Percentiles rank a stretch among this genome's conserved stretches.
phyloP scores from a whole-genome alignment of 2,329 filamentous ascomycete genomes.

The Fusarium solani-melongenae region DNA sequence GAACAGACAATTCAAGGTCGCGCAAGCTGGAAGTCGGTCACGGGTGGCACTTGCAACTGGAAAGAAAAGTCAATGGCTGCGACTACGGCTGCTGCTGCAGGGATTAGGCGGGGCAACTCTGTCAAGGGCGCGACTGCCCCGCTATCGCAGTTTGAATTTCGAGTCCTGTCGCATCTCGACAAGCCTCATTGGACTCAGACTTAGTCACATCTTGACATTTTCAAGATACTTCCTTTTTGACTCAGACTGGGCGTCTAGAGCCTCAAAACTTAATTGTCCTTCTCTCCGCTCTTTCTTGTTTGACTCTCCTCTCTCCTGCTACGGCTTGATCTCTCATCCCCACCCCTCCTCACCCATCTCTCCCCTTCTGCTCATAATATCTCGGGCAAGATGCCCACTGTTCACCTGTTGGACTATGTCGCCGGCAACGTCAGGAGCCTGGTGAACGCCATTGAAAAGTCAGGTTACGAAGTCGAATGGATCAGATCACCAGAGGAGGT shows the following conservation, averaged over 20 bases:
- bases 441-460: constrained; percentile 96
- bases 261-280: background rate
- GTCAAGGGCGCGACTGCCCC: constrained; percentile 34
- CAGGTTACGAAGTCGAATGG: constrained; percentile 95
- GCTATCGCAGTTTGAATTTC: constrained; percentile 37
- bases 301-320: background rate
- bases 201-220: constrained; percentile 27
- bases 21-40: constrained; percentile 40
- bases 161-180: constrained; percentile 8
- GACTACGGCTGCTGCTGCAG: constrained; percentile 17
- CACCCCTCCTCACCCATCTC: constrained; percentile 4
- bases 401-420: constrained; percentile 87
- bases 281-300: background rate
- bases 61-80: constrained; percentile 14
- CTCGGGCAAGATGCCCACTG: constrained; percentile 72
- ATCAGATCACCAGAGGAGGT: constrained; percentile 87
- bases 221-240: constrained; percentile 32
- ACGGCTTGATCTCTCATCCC: constrained; percentile 7
- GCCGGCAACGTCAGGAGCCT: constrained; percentile 96
- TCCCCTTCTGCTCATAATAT: constrained; percentile 18
- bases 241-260: constrained; percentile 14
- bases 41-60: constrained; percentile 33
- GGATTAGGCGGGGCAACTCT: constrained; percentile 44
- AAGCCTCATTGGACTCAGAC: constrained; percentile 27
- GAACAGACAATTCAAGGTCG: background rate